Evolutionary conservation across 1,284 basidiomycete genomes (phyloP).

Genomic region (Cerrena zonata): DNA sequence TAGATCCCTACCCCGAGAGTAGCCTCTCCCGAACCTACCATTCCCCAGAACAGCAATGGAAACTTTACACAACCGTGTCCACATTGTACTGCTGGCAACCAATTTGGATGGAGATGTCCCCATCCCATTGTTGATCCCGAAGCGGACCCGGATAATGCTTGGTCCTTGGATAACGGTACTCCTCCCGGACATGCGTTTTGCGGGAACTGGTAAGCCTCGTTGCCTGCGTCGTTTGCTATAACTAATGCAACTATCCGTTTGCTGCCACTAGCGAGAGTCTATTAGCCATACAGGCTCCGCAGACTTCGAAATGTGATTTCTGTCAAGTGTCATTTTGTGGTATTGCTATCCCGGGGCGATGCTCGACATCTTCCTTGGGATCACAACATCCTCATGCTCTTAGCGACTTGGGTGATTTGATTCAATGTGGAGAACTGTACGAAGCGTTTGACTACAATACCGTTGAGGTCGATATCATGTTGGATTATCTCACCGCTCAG

Average conservation of each 20-base stretch:
- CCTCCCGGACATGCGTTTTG: constrained; percentile 72
- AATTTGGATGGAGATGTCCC: constrained; percentile 67
- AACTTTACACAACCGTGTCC: constrained; percentile 71
- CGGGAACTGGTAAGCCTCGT: constrained; percentile 56
- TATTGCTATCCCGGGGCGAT: constrained; percentile 64
- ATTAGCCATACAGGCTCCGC: constrained; percentile 60
- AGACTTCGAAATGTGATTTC: constrained; percentile 73
- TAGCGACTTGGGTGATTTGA: constrained; percentile 59
- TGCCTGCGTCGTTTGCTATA: neutral
- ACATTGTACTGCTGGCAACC: constrained; percentile 60
- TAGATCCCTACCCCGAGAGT: constrained; percentile 71
- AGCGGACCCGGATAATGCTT: constrained; percentile 58
- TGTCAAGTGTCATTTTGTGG: constrained; percentile 75
- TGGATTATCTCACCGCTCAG: constrained; percentile 64
- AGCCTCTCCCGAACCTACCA: constrained; percentile 65
- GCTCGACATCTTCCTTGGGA: constrained; percentile 50
- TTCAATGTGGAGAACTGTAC: constrained; percentile 67
- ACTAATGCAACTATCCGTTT: neutral
- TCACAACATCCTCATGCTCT: constrained; percentile 66
- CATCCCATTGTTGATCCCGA: constrained; percentile 66
- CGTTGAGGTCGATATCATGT: constrained; percentile 72
- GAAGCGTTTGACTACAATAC: constrained; percentile 70
- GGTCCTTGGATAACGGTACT: constrained; percentile 64
- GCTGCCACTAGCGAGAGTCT: constrained; percentile 63
- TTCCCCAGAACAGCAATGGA: constrained; percentile 44